A percentile compares a stretch with the other conserved stretches of the same genome.
Evolutionary conservation across 192 early-diverging fungal genomes (phyloP).

Genomic region (Coemansia sp.): DNA sequence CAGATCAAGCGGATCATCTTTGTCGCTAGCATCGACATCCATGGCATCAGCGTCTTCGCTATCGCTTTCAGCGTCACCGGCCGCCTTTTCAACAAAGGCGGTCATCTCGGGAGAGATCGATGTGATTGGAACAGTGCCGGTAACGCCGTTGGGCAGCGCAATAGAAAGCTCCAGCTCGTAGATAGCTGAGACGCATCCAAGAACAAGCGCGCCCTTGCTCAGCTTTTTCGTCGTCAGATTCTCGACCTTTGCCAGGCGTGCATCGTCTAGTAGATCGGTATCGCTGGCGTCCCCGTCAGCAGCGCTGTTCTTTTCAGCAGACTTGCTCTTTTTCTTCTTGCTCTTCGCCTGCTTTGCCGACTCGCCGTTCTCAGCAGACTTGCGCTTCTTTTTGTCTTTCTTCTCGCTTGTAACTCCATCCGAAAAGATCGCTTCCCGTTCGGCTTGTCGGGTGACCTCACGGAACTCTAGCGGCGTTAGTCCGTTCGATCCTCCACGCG

Average conservation of each 20-base stretch:
- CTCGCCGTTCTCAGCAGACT: constrained; percentile 27
- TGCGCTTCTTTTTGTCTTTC: constrained; percentile 63
- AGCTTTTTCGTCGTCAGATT: constrained; percentile 59
- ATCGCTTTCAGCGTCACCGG: constrained; percentile 58
- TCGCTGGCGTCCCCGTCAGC: neutral
- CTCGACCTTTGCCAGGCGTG: constrained; percentile 33
- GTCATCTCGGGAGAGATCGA: constrained; percentile 80
- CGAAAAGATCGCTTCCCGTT: constrained; percentile 65
- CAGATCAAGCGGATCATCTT: constrained; percentile 69
- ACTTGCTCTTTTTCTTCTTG: constrained; percentile 55
- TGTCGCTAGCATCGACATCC: constrained; percentile 42
- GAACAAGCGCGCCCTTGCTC: constrained; percentile 68
- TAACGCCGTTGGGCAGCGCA: constrained; percentile 81
- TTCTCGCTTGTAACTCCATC: constrained; percentile 43
- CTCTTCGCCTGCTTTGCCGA: constrained; percentile 51
- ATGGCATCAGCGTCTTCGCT: constrained; percentile 48
- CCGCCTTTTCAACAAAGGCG: constrained; percentile 66
- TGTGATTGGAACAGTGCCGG: constrained; percentile 82
- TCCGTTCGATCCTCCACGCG: constrained; percentile 77
- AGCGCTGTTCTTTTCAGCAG: constrained; percentile 1
- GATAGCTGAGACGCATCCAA: constrained; percentile 80
- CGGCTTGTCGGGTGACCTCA: constrained; percentile 74
- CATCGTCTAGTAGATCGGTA: constrained; percentile 19
- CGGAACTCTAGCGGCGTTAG: constrained; percentile 83
- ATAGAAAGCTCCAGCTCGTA: constrained; percentile 80